These are phyloP conservation scores for Mycena alexandri DNA, from an alignment of 768 basidiomycete genomes.

Conservation along the genomic window DNA sequence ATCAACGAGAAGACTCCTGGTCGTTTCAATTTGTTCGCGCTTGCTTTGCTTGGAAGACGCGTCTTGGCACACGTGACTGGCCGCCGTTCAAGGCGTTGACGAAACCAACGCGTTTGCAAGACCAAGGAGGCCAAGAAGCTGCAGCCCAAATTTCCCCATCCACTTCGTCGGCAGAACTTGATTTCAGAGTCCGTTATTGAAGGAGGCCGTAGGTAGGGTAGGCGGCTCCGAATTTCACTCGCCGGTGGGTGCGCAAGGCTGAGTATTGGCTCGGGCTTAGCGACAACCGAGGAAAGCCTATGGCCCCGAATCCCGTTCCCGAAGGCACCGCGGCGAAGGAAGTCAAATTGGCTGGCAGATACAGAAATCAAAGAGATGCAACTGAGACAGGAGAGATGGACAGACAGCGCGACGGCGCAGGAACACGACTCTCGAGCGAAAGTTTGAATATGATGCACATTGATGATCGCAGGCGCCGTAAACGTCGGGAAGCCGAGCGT, in stretches of 20 bases:
- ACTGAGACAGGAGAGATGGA: neutral
- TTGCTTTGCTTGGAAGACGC: neutral
- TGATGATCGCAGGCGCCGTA: neutral
- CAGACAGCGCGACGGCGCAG: neutral
- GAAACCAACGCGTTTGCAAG: neutral
- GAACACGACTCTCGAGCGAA: neutral
- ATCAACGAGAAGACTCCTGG: too few relatives aligned
- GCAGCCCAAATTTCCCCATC: neutral
- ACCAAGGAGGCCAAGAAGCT: too few relatives aligned
- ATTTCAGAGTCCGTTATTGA: conserved; percentile 9
- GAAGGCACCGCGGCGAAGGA: conserved; percentile 18
- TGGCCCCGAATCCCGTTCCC: conserved; percentile 1
- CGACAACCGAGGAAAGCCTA: conserved; percentile 20
- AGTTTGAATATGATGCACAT: neutral
- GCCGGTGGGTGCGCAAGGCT: conserved; percentile 2
- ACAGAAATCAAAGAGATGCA: neutral
- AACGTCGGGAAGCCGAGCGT: neutral
- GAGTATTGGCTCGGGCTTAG: neutral
- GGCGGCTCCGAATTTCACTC: conserved; percentile 5
- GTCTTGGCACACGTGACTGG: neutral
- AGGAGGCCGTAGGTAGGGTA: neutral
- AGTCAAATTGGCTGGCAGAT: neutral
- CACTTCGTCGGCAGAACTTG: neutral
- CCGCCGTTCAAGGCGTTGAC: neutral
- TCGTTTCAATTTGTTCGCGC: neutral